Base-by-base conservation (phyloP, 768 basidiomycete genomes). In the Megacollybia marginata region DNA sequence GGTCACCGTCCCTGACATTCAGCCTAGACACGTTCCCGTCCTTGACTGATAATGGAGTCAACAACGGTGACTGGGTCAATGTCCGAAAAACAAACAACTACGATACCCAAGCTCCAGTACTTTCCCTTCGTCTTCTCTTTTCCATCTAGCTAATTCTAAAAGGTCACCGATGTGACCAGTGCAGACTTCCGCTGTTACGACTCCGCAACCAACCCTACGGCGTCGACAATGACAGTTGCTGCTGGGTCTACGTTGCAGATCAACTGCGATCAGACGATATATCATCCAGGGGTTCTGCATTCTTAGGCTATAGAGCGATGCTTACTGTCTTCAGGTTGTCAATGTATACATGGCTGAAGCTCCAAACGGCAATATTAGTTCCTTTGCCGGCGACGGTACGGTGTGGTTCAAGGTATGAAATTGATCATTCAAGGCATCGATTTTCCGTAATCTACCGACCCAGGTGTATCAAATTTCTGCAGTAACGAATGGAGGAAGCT, bases 121-220 rank as follows among this genome's bases (percentile, higher is more conserved):
- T 23, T 44, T 45, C 16, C 7, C 13, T 16, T 44, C 38, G 6
- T n/a, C 19, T 19, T 9, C 34, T 36, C 20, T n/a, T 18, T 1
- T 36, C 34, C 18, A 45, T 7, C 28, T n/a, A 9, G 15, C 19
- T 12, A 9, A 19, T 16, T 34, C 33, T 46, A 12, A 7, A 16
- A 13, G 44, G 44, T 46, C 31, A 36, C 35, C 10, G 70, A 76
- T 52, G 74, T 77, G 34, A 73, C 60, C 40, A 73, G 71, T 53
- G 44, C 61, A n/a, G 73, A 75, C 49, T 66, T 78, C 59, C 64
- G 73, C 34, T 78, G 75, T 63, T 75, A 78, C 59, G 69, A 66
- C 50, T 69, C 70, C 3, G 54, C 59, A 47, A 71, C 69, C 11
- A 49, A 59, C 23, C 67, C 69, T 5, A 69, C 68, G 7, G 72